These are phyloP conservation scores for Laetiporus sulphureus DNA, from an alignment of 1,284 basidiomycete genomes.

Conservation along the genomic window DNA sequence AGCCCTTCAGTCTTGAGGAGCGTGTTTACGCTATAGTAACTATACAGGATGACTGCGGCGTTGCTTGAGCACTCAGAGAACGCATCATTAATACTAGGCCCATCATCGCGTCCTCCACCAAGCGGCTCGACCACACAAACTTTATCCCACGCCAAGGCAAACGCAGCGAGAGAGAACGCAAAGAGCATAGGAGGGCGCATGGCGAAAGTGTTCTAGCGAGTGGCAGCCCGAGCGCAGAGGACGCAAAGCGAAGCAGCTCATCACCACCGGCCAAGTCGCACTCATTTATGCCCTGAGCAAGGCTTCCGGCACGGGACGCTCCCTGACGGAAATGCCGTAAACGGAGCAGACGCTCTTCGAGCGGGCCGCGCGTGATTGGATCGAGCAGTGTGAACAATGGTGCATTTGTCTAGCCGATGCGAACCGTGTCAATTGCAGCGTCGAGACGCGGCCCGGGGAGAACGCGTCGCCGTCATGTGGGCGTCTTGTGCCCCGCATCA, in stretches of 20 bases:
- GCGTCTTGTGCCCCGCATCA: too few relatives aligned
- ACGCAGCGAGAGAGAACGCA: constrained; percentile 3
- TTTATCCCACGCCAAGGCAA: constrained; percentile 7
- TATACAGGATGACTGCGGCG: constrained; percentile 27
- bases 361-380: neutral
- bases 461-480: constrained; percentile 1
- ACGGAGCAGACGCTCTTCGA: neutral
- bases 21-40: constrained; percentile 34
- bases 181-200: constrained; percentile 10
- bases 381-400: neutral
- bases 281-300: neutral
- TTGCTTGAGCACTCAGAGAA: constrained; percentile 27
- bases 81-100: constrained; percentile 27
- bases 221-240: neutral
- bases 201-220: neutral
- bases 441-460: neutral
- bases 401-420: neutral
- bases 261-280: neutral
- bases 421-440: neutral
- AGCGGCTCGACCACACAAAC: constrained; percentile 27
- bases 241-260: neutral
- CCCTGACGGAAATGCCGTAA: neutral
- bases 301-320: neutral
- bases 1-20: constrained; percentile 33
- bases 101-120: constrained; percentile 30